Evolutionary conservation across 768 basidiomycete genomes (phyloP), one percentile per base, ranked within the genome.

Genomic region (Nidularia sp.): DNA sequence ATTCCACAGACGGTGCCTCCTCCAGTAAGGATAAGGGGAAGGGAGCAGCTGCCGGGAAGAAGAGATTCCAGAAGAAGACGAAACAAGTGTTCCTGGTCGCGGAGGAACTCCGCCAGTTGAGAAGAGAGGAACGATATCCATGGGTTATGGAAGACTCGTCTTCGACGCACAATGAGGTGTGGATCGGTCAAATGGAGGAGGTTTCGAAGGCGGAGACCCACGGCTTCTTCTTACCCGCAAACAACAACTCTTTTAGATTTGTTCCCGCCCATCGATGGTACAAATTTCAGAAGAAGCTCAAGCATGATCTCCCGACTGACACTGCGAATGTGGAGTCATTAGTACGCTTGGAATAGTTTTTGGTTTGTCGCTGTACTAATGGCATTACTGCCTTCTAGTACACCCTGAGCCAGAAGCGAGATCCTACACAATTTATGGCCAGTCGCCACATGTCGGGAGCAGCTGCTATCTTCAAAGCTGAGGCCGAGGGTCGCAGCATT

Each of bases 231-330:
- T 89, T 92, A 84, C 88, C 89, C 34, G 83, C 86, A 12, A 84
- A 84, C 51, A 84, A 85, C 60, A 84, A 91, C 53, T 77, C 85
- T 36, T 94, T 95, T 77, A 86, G 90, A 62, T 92, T 94, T 67
- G 86, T 95, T 8, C 87, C 91, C 10, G 84, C 90, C 4, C 83
- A 91, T 64, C 79, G 92, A 43, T 94, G 90, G 89, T 95, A 94
- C 76, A 92, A 91, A 68, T 93, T 93, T 64, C 90, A 90, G 70
- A 92, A 91, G 75, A 85, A 84, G 58, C 78, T 88, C 42, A 86
- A 84, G 60, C 84, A 91, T 60, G 78, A 83, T 61, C 71, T 90
- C 12, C 86, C 85, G 43, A 80, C 80, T 39, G 75, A 75, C 76
- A 68, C 88, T 73, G 70, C 84, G 74, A 70, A 86, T 74, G 60